Evolutionary conservation across 352 stramenopile species (phyloP).

Genomic region (Phytophthora cryptogea): DNA sequence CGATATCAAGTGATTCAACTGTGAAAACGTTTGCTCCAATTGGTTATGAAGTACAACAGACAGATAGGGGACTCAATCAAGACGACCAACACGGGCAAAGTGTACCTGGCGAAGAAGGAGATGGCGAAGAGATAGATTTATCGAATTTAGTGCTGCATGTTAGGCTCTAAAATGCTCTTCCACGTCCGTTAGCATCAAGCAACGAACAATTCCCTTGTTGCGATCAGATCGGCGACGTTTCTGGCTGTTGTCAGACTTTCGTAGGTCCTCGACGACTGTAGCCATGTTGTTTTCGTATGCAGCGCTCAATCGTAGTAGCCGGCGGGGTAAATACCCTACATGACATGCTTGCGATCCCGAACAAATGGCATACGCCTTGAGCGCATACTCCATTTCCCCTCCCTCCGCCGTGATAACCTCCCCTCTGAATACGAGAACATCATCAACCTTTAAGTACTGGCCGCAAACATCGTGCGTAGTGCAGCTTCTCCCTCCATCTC

Average conservation of each 20-base stretch:
- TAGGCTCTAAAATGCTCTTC: not conserved
- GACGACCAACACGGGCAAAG: too few species aligned
- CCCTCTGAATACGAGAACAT: not conserved
- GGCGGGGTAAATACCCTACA: slow-evolving; percentile 6
- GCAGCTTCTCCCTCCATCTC: not conserved
- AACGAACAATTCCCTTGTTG: slow-evolving; percentile 1
- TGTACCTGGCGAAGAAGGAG: not conserved
- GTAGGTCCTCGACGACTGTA: slow-evolving; percentile 4
- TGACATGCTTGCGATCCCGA: not conserved
- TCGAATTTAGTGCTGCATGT: not conserved
- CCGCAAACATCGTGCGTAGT: not conserved
- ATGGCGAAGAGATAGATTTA: too few species aligned
- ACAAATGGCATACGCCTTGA: too few species aligned
- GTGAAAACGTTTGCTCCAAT: not conserved
- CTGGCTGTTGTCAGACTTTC: slow-evolving; percentile 1
- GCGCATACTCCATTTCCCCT: too few species aligned
- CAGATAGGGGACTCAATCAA: too few species aligned
- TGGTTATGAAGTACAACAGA: too few species aligned
- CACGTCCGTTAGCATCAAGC: not conserved
- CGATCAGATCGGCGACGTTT: not conserved
- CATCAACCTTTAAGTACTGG: not conserved
- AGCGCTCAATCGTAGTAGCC: not conserved
- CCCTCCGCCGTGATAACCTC: not conserved
- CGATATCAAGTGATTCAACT: not conserved
- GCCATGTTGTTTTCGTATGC: slow-evolving; percentile 10